Evolutionary conservation across 2,329 filamentous ascomycete genomes (phyloP).

Genomic region (Leptographium galeiforme): DNA sequence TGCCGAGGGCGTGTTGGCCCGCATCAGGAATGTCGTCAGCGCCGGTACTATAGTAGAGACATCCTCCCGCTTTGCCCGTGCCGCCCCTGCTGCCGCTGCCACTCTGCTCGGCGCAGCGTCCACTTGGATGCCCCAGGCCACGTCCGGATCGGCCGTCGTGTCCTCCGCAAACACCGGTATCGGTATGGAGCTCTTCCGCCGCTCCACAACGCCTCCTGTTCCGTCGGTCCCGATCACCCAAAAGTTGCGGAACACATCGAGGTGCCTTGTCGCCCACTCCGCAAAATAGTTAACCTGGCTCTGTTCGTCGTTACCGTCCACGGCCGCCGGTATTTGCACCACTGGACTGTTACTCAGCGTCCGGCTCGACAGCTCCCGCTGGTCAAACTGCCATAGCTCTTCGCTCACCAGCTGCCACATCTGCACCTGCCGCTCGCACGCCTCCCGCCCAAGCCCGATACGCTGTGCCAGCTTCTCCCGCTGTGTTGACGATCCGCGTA

Average conservation of each 20-base stretch:
- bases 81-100: neutral
- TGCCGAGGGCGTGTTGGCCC: neutral
- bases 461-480: conserved; percentile 15
- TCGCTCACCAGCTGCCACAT: conserved; percentile 5
- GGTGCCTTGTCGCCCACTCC: conserved; percentile 37
- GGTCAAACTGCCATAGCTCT: neutral
- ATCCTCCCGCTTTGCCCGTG: too few species aligned
- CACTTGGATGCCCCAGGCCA: neutral
- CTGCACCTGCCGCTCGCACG: conserved; percentile 12
- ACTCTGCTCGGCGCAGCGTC: neutral
- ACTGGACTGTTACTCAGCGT: conserved; percentile 23
- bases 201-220: neutral
- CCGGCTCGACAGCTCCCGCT: conserved; percentile 9
- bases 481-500: conserved; percentile 7
- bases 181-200: conserved; percentile 11
- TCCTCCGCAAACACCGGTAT: conserved; percentile 23
- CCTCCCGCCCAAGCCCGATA: conserved; percentile 14
- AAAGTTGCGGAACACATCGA: conserved; percentile 20
- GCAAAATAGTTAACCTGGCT: conserved; percentile 51
- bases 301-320: conserved; percentile 47
- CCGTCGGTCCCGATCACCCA: neutral
- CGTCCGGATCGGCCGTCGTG: conserved; percentile 25
- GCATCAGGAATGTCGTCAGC: neutral
- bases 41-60: too few species aligned
- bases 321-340: conserved; percentile 29